Base-by-base conservation (phyloP, 176 grass and related monocot species). In the Ensete glaucum region DNA sequence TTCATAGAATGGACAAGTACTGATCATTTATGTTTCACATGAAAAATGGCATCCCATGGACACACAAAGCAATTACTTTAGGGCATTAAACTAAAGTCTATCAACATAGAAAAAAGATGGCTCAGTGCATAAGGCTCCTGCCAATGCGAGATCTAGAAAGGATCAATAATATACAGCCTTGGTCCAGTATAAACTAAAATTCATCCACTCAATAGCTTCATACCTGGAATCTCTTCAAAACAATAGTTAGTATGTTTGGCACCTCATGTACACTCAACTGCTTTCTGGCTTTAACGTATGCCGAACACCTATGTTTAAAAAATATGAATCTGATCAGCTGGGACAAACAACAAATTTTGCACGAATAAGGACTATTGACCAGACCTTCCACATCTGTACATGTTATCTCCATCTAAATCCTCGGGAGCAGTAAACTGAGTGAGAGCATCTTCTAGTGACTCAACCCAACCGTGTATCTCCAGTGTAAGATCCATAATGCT, bases 401-500 rank as follows among this genome's bases (percentile, higher is more conserved):
- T 96, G 81, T 96, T 96, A 6, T 96, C 92, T 69, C 92, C 92
- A 88, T 96, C 92, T 54, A 96, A 89, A 89, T 92, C 92, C 85
- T 96, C 92, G 72, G 89, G 85, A 80, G 89, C 77, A 73, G 92
- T 96, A 86, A 96, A 96, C 81, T 96, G 92, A 43, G 89, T 90
- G 71, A 96, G 83, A 75, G 92, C 92, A 84, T 96, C 92, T 85
- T 96, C 87, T 83, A 96, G 85, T 20, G 92, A 92, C 73, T 96
- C 92, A 21, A 96, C 92, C 89, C 89, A 92, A 72, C 92, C 92
- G 84, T 92, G 87, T 82, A 96, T 96, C 77, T 96, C 92, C 85
- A 96, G 82, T 66, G 92, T 96, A 89, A 96, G 92, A 75, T 96
- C 92, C 92, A 96, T 96, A 87, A 96, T 96, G 81, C 91, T 96